These are phyloP conservation scores for Zygnema circumcarinatum DNA, from an alignment of 139 green algal species.

Conservation along the genomic window DNA sequence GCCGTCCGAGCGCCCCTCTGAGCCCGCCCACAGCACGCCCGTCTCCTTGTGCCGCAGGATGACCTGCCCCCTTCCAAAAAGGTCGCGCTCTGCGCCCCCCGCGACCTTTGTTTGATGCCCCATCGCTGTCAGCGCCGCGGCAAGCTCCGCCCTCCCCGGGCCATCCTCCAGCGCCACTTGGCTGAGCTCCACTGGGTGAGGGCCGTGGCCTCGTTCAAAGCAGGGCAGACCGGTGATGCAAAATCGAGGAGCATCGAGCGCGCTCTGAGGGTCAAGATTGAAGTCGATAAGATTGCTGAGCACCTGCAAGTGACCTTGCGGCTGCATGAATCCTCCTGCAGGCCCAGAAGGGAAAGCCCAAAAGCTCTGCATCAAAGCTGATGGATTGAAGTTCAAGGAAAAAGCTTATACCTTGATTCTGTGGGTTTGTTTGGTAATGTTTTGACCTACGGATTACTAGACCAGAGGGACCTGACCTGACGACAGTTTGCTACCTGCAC, in stretches of 20 bases:
- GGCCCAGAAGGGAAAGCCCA: constrained; percentile 13
- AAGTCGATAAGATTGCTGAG: constrained; percentile 75
- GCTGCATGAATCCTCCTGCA: constrained; percentile 76
- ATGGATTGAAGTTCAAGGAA: too few relatives aligned
- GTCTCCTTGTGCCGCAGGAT: constrained; percentile 67
- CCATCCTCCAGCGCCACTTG: constrained; percentile 33
- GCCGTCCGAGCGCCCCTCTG: constrained; percentile 72
- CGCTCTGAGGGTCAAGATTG: constrained; percentile 73
- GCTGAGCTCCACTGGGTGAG: constrained; percentile 31
- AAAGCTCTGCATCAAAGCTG: too few relatives aligned
- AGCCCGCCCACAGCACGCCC: constrained; percentile 72
- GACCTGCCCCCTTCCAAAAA: constrained; percentile 68
- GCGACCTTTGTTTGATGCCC: constrained; percentile 42
- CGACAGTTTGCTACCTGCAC: too few relatives aligned
- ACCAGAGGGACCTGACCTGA: too few relatives aligned
- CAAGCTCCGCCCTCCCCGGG: background rate
- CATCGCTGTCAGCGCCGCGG: constrained; percentile 15
- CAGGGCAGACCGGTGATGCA: constrained; percentile 65
- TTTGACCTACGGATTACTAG: too few relatives aligned
- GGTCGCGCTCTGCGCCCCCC: constrained; percentile 28
- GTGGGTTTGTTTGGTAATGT: too few relatives aligned
- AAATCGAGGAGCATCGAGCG: constrained; percentile 74
- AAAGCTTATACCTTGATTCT: too few relatives aligned
- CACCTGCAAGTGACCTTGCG: constrained; percentile 71
- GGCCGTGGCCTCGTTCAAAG: constrained; percentile 58